Conservation (phyloP, 345 rosid genomes). For the Luvunga scandens region DNA sequence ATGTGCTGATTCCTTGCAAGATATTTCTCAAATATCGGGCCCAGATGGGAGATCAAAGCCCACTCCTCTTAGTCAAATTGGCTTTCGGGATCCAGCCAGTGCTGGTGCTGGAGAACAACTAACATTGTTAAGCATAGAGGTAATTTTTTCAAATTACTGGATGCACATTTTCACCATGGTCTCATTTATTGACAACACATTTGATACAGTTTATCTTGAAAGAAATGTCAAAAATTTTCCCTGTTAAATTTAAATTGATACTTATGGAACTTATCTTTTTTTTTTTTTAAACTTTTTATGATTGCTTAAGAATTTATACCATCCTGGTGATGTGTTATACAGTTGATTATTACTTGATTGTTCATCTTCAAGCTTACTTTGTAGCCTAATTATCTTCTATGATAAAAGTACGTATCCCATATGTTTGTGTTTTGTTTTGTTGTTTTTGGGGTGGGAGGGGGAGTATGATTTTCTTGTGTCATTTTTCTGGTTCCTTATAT, state of each 20-base stretch:
- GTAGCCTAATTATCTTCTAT: not conserved
- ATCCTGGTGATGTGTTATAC: not conserved
- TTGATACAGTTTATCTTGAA: not conserved
- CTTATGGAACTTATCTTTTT: not conserved
- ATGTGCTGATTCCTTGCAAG: slow-evolving; percentile 34
- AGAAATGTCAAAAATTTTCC: not conserved
- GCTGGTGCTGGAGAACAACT: slow-evolving; percentile 94
- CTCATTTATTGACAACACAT: not conserved
- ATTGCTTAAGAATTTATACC: not conserved
- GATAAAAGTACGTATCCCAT: not conserved
- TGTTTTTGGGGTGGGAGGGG: too few relatives aligned
- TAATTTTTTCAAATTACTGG: slow-evolving; percentile 21
- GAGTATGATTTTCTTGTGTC: not conserved
- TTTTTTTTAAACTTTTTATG: not conserved
- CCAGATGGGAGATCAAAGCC: slow-evolving; percentile 70
- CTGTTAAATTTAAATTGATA: not conserved
- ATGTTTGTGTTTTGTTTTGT: too few relatives aligned
- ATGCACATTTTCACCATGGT: not conserved
- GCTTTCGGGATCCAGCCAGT: slow-evolving; percentile 95
- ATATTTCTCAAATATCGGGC: slow-evolving; percentile 87
- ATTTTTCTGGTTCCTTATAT: not conserved
- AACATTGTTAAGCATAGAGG: slow-evolving; percentile 88
- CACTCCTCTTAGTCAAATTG: slow-evolving; percentile 93
- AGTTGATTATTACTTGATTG: not conserved
- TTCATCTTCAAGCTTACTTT: not conserved